phyloP scores from a whole-genome alignment of 805 yeast species.

The Alloascoidea hylecoeti region DNA sequence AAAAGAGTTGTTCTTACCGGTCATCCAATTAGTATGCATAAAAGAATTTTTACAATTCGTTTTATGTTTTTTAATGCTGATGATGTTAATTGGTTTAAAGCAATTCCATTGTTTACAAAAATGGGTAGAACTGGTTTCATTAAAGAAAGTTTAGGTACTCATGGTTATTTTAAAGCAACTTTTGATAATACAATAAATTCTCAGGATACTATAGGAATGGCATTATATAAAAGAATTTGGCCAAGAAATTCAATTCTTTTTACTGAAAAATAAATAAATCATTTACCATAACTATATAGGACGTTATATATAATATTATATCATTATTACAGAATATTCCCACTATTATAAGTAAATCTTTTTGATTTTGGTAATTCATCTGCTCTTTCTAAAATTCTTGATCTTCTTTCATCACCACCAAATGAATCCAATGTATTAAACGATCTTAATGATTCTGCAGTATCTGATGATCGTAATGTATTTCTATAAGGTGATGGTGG shows the following conservation, averaged over 20 bases:
- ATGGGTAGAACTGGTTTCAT: conserved; percentile 90
- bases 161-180: conserved; percentile 93
- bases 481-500: background rate
- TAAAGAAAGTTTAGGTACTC: conserved; percentile 93
- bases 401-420: too few relatives aligned
- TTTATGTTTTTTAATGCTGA: conserved; percentile 94
- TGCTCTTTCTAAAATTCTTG: too few relatives aligned
- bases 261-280: background rate
- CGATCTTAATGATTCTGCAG: too few relatives aligned
- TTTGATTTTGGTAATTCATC: too few relatives aligned
- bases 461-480: too few relatives aligned
- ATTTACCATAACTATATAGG: background rate
- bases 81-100: conserved; percentile 81
- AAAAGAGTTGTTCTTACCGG: conserved; percentile 88
- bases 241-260: conserved; percentile 33
- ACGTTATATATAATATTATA: background rate
- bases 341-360: background rate
- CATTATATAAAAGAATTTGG: conserved; percentile 89
- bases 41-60: conserved; percentile 78
- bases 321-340: background rate
- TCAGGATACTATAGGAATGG: conserved; percentile 90
- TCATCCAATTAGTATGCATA: conserved; percentile 90
- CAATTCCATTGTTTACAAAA: conserved; percentile 85
- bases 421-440: too few relatives aligned
- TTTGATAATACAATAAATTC: conserved; percentile 85